Percentiles rank a stretch among this genome's conserved stretches.
These are phyloP conservation scores for Austroboletus niveus DNA, from an alignment of 1,284 basidiomycete species.

Conservation along the genomic window DNA sequence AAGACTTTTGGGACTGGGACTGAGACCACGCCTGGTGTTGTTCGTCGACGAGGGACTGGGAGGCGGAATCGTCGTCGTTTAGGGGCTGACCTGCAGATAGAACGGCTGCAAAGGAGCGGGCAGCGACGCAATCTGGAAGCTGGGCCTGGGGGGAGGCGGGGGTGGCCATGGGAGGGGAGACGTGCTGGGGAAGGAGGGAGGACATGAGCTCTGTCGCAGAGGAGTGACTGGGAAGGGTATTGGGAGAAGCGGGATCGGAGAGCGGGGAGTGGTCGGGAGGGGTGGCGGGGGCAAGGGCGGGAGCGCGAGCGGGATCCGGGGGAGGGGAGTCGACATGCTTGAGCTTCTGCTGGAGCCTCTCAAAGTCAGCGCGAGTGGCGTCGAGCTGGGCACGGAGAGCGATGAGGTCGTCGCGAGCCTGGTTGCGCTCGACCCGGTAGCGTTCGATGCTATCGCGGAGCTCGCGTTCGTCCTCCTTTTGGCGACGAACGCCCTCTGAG, in stretches of 20 bases:
- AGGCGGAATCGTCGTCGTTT: slow-evolving; percentile 24
- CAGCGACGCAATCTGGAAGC: slow-evolving; percentile 35
- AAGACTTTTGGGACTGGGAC: slow-evolving; percentile 23
- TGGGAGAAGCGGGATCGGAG: background rate
- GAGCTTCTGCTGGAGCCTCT: slow-evolving; percentile 30
- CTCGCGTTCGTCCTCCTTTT: slow-evolving; percentile 35
- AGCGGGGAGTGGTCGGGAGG: slow-evolving; percentile 3
- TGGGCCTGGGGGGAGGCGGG: slow-evolving; percentile 36
- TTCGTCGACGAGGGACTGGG: slow-evolving; percentile 26
- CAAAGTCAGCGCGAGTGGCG: slow-evolving; percentile 36
- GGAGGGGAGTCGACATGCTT: slow-evolving; percentile 8
- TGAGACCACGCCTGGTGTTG: background rate
- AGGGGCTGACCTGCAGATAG: slow-evolving; percentile 30
- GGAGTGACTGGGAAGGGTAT: slow-evolving; percentile 10
- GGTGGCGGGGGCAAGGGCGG: background rate
- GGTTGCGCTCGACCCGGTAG: slow-evolving; percentile 33
- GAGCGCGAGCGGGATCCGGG: slow-evolving; percentile 3
- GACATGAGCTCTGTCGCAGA: slow-evolving; percentile 16
- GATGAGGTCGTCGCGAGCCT: slow-evolving; percentile 35
- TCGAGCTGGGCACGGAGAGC: slow-evolving; percentile 36
- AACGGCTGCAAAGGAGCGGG: slow-evolving; percentile 36
- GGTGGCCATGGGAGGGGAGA: slow-evolving; percentile 26
- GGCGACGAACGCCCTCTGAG: slow-evolving; percentile 31
- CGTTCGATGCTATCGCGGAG: slow-evolving; percentile 32
- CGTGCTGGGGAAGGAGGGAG: slow-evolving; percentile 25